Evolutionary conservation across 1,284 basidiomycete genomes (phyloP).

Genomic region (Trichosporon inkin): DNA sequence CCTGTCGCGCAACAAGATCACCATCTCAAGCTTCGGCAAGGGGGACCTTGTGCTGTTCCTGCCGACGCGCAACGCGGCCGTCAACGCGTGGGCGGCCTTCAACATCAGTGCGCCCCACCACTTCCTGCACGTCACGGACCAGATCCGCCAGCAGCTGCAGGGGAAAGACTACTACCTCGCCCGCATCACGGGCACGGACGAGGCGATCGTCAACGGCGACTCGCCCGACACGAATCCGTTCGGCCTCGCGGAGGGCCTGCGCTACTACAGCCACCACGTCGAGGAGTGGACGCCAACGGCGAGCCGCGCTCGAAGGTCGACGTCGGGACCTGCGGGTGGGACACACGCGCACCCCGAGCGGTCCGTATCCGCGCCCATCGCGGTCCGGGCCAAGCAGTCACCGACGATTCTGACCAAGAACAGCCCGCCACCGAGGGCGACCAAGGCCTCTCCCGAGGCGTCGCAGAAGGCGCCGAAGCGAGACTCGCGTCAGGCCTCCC

Average conservation of each 20-base stretch:
- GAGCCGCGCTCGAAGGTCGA: background rate
- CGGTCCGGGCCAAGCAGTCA: background rate
- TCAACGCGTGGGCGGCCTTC: conserved; percentile 95
- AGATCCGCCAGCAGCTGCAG: conserved; percentile 77
- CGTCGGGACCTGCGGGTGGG: background rate
- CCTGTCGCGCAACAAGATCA: conserved; percentile 85
- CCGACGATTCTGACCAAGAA: background rate
- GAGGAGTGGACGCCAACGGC: conserved; percentile 72
- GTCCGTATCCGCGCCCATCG: conserved; percentile 7
- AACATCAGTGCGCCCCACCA: conserved; percentile 96
- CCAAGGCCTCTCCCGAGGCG: background rate
- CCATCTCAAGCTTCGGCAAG: conserved; percentile 85
- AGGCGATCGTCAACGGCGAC: conserved; percentile 73
- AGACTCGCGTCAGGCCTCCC: background rate
- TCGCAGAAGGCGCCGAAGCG: background rate
- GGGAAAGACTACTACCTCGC: conserved; percentile 91
- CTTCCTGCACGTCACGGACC: conserved; percentile 81
- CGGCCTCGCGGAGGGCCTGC: conserved; percentile 78
- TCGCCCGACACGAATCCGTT: conserved; percentile 52
- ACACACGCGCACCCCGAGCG: background rate
- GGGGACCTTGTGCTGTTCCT: conserved; percentile 90
- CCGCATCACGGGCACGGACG: conserved; percentile 79
- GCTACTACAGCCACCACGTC: conserved; percentile 88
- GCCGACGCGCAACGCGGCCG: conserved; percentile 86
- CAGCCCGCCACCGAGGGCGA: background rate